Percentiles rank a stretch among this genome's conserved stretches.
These are phyloP conservation scores for Globisporangium cystogenes DNA, from an alignment of 352 stramenopile genomes.

Conservation along the genomic window DNA sequence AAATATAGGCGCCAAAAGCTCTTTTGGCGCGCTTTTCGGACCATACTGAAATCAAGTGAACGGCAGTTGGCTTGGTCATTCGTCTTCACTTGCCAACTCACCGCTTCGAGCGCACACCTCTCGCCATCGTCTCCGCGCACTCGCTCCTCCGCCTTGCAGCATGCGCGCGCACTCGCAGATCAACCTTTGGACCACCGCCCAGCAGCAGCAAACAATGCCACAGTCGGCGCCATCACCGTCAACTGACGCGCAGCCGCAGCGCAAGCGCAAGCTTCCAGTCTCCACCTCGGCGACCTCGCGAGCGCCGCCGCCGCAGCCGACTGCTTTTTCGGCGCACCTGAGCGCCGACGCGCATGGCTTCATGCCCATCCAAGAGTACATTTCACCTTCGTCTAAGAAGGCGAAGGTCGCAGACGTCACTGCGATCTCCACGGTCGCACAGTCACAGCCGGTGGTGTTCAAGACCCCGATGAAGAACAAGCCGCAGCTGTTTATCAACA, in stretches of 20 bases:
- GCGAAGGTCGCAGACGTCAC: not conserved
- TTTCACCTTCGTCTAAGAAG: constrained; percentile 4
- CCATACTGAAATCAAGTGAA: not conserved
- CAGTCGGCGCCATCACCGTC: not conserved
- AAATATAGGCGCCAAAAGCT: not conserved
- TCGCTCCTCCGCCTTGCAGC: not conserved
- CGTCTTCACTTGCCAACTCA: not conserved
- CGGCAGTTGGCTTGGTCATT: not conserved
- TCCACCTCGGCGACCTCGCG: not conserved
- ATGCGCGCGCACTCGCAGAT: constrained; percentile 15
- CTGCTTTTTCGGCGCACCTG: not conserved
- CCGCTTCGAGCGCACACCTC: not conserved
- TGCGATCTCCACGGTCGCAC: not conserved
- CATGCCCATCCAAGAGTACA: constrained; percentile 1
- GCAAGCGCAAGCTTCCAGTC: constrained; percentile 5
- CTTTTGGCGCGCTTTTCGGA: not conserved
- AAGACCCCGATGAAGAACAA: constrained; percentile 14
- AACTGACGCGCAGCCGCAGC: constrained; percentile 1
- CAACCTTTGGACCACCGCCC: constrained; percentile 1
- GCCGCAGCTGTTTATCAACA: constrained; percentile 6
- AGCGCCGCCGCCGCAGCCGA: constrained; percentile 1
- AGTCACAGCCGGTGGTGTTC: constrained; percentile 1
- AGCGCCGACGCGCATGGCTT: not conserved
- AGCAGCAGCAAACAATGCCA: constrained; percentile 11
- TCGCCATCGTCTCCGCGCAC: not conserved